Evolutionary conservation across 148 eudicot species (phyloP), one percentile per base, ranked within the genome.

Genomic region (Hydrangea macrophylla): DNA sequence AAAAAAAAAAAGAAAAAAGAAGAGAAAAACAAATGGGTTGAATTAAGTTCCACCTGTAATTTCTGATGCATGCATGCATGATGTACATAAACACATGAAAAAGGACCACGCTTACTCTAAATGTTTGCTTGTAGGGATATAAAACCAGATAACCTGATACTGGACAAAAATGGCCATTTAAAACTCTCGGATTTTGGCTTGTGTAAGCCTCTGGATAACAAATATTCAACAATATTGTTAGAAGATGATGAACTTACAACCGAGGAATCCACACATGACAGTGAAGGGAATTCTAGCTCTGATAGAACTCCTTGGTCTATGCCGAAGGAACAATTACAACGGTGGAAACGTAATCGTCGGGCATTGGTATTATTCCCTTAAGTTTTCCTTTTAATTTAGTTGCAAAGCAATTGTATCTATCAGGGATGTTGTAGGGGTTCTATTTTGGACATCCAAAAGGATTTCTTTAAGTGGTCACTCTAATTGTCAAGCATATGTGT

Each of bases 171-270:
- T 73, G 92, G 92, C 55, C 92, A 88, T 62, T 64, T 88, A 45
- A 88, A 88, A 80, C 87, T 88, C 58, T 88, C 92, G 55, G 92
- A 88, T 75, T 88, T 88, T 83, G 92, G 89, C 76, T 72, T 85
- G 63, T 88, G 92, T 72, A 88, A 88, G 77, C 89, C 92, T 65
- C 61, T 88, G 54, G 87, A 81, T 3, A 73, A 64, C 50, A 81
- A 81, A 66, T 82, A 81, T 67, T 83, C 89, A 7, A 69, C 88
- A 36, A 77, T 77, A 20, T 65, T 88, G 55, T 63, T 82, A 69
- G 85, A 78, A 60, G 89, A 81, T 76, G 83, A 81, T 28, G 77
- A 81, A 59, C 73, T 83, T 70, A 61, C 73, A 28, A 63, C 77
- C 65, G 80, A 75, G 68, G 86, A 77, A 54, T 64, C 82, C 57